Evolutionary conservation across 139 green algal genomes (phyloP).

Genomic region (Desmodesmus armatus): DNA sequence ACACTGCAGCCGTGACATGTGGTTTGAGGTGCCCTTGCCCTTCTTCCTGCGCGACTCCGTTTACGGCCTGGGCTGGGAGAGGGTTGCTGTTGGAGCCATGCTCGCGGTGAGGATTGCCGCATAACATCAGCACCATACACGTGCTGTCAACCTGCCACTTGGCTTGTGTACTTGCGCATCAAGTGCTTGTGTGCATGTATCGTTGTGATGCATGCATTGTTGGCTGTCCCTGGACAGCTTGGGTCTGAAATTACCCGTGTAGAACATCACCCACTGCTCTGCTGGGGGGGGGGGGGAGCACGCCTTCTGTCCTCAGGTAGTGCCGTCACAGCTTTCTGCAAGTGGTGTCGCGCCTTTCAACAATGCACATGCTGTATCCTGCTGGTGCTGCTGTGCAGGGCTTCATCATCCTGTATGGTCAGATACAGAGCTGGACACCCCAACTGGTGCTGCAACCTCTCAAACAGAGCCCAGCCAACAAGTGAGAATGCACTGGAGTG

Average conservation of each 20-base stretch:
- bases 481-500: too few species aligned
- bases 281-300: too few species aligned
- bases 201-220: conserved; percentile 29
- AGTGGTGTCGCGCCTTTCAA: too few species aligned
- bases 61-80: conserved; percentile 79
- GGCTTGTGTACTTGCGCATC: background rate
- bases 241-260: too few species aligned
- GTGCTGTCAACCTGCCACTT: too few species aligned
- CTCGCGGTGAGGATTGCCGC: conserved; percentile 58
- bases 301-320: too few species aligned
- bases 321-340: too few species aligned
- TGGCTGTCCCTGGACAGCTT: conserved; percentile 56
- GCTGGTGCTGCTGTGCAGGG: conserved; percentile 32
- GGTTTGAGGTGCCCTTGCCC: conserved; percentile 90
- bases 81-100: conserved; percentile 66
- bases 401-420: conserved; percentile 68
- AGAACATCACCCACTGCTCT: too few species aligned
- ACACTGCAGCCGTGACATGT: conserved; percentile 76
- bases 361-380: too few species aligned
- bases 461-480: conserved; percentile 82
- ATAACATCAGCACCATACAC: too few species aligned
- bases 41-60: conserved; percentile 83
- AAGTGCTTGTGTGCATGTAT: background rate
- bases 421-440: conserved; percentile 86
- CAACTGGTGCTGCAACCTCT: conserved; percentile 81